A percentile compares a stretch with the other conserved stretches of the same genome.
These are phyloP conservation scores for Endoconidiophora laricicola DNA, from an alignment of 2,329 filamentous ascomycete species.

Conservation along the genomic window DNA sequence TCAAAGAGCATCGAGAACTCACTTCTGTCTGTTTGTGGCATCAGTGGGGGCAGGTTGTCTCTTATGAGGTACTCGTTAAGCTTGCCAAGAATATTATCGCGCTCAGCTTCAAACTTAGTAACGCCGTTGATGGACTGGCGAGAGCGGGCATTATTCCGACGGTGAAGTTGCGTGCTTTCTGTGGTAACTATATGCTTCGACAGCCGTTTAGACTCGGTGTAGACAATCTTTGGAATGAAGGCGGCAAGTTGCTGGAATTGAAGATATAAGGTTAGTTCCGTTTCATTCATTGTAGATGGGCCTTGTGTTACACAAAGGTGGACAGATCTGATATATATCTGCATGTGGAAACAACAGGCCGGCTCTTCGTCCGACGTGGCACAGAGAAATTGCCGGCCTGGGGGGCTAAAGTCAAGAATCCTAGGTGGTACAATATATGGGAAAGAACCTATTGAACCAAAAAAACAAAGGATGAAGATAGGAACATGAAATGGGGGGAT, in stretches of 20 bases:
- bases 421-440: background rate
- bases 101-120: conserved; percentile 16
- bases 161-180: conserved; percentile 17
- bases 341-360: too few species aligned
- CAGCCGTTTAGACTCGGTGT: conserved; percentile 21
- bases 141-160: conserved; percentile 15
- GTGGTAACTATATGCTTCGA: conserved; percentile 24
- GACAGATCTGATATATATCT: too few species aligned
- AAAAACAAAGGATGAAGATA: background rate
- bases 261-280: background rate
- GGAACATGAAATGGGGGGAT: background rate
- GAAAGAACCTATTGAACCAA: background rate
- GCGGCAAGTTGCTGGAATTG: conserved; percentile 20
- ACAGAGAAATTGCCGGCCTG: background rate
- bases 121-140: conserved; percentile 14
- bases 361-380: background rate
- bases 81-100: conserved; percentile 18
- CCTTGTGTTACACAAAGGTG: conserved; percentile 3
- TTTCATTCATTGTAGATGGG: background rate
- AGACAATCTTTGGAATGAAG: conserved; percentile 20
- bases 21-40: background rate
- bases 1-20: background rate
- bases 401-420: background rate
- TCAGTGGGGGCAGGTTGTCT: background rate
- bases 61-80: conserved; percentile 16